These are phyloP conservation scores for Colletotrichum liaoningense DNA, from an alignment of 2,329 filamentous ascomycete species.

Conservation along the genomic window DNA sequence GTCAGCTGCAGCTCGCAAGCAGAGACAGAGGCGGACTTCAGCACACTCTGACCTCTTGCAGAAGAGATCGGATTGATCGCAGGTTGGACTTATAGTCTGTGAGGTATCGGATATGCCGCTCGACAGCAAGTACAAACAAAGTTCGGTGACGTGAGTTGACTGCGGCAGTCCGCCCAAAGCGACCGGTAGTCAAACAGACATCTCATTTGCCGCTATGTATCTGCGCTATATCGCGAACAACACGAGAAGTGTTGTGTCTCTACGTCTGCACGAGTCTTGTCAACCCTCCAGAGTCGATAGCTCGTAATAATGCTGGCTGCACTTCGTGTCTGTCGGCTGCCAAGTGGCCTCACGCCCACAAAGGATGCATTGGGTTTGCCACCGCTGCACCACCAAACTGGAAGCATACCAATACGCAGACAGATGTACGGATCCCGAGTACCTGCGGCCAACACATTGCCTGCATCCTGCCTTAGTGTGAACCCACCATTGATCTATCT, in stretches of 20 bases:
- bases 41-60: neutral
- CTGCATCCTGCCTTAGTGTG: neutral
- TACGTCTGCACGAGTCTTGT: neutral
- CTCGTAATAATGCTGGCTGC: neutral
- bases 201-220: neutral
- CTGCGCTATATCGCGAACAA: neutral
- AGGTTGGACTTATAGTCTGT: neutral
- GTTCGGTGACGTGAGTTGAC: neutral
- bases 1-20: slow-evolving; percentile 7
- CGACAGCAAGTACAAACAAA: neutral
- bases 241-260: neutral
- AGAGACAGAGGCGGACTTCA: neutral
- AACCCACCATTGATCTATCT: neutral
- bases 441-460: no score
- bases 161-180: neutral
- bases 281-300: neutral
- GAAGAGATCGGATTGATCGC: neutral
- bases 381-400: neutral
- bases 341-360: neutral
- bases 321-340: neutral
- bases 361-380: slow-evolving; percentile 2
- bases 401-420: neutral
- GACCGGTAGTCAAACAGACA: neutral
- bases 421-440: neutral
- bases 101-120: neutral